Percentiles rank a stretch among this genome's conserved stretches.
Conservation (phyloP, 805 yeast species). For the Sugiyamaella floridensis region DNA sequence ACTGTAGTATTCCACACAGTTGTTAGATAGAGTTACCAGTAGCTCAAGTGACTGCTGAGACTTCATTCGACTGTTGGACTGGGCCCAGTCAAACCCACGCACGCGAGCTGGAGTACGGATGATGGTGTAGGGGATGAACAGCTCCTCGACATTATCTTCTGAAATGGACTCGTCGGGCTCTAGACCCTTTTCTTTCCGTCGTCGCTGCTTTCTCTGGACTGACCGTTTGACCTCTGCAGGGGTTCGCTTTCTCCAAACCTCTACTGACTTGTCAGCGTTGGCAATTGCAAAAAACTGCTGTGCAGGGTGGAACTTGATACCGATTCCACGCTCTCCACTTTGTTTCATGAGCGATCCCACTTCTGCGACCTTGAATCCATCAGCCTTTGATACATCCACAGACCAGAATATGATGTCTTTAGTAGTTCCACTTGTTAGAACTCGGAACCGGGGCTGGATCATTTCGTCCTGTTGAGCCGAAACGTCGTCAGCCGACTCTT, state of each 20-base stretch:
- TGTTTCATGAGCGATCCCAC: conserved; percentile 67
- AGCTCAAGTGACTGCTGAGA: conserved; percentile 47
- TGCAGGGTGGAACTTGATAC: conserved; percentile 47
- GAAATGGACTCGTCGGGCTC: conserved; percentile 52
- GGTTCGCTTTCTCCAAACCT: conserved; percentile 68
- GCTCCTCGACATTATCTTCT: conserved; percentile 28
- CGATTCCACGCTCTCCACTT: conserved; percentile 49
- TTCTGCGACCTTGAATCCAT: conserved; percentile 47
- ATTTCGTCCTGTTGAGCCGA: not conserved
- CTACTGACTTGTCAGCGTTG: conserved; percentile 74
- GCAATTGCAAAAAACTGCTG: conserved; percentile 54
- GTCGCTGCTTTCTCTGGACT: conserved; percentile 64
- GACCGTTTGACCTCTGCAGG: conserved; percentile 76
- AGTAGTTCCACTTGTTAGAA: conserved; percentile 67
- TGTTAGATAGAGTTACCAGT: conserved; percentile 60
- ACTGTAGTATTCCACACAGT: conserved; percentile 64
- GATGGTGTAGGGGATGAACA: conserved; percentile 61
- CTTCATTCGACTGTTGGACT: conserved; percentile 14
- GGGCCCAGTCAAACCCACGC: conserved; percentile 56
- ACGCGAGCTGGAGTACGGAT: conserved; percentile 61
- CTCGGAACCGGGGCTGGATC: conserved; percentile 16
- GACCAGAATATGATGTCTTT: conserved; percentile 81
- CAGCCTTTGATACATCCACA: conserved; percentile 48
- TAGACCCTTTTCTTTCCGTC: conserved; percentile 49
- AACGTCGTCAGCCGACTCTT: conserved; percentile 17